These are phyloP conservation scores for Corinectria fuckeliana DNA, from an alignment of 2,329 filamentous ascomycete species.

Conservation along the genomic window DNA sequence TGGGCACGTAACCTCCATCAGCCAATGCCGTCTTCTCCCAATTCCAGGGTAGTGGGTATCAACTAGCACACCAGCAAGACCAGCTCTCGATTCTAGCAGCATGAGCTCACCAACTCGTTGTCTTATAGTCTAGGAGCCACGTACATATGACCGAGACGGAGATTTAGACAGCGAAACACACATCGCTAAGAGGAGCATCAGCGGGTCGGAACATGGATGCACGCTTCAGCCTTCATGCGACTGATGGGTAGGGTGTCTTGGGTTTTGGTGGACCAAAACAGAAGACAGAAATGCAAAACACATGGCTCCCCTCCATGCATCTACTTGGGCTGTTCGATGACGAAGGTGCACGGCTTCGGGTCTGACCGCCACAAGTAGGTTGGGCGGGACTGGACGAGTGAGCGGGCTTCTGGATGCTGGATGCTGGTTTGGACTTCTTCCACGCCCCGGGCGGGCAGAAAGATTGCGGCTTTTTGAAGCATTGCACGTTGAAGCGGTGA, in stretches of 20 bases:
- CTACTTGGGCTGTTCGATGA: constrained; percentile 22
- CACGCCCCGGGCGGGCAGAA: constrained; percentile 29
- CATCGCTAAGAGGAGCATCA: not conserved
- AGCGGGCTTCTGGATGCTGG: constrained; percentile 18
- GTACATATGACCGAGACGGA: not conserved
- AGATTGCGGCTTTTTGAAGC: constrained; percentile 35
- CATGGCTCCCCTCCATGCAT: not conserved
- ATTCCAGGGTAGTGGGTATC: constrained; percentile 2
- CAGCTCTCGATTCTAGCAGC: not conserved
- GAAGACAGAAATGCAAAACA: not conserved
- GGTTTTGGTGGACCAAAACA: constrained; percentile 1
- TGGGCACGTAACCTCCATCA: not conserved
- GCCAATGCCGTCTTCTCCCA: constrained; percentile 15
- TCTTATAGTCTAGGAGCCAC: not conserved
- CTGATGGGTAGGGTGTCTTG: not conserved
- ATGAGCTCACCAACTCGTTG: constrained; percentile 15
- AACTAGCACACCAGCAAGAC: constrained; percentile 3
- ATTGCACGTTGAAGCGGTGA: constrained; percentile 36
- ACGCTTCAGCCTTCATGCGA: not conserved
- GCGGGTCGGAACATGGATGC: not conserved
- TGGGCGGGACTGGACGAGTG: constrained; percentile 20
- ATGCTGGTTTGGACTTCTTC: constrained; percentile 19
- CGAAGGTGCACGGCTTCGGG: constrained; percentile 30
- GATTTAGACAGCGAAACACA: not conserved
- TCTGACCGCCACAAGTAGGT: constrained; percentile 35